Base-by-base conservation (phyloP, 1,284 basidiomycete species). In the Naganishia sp. region DNA sequence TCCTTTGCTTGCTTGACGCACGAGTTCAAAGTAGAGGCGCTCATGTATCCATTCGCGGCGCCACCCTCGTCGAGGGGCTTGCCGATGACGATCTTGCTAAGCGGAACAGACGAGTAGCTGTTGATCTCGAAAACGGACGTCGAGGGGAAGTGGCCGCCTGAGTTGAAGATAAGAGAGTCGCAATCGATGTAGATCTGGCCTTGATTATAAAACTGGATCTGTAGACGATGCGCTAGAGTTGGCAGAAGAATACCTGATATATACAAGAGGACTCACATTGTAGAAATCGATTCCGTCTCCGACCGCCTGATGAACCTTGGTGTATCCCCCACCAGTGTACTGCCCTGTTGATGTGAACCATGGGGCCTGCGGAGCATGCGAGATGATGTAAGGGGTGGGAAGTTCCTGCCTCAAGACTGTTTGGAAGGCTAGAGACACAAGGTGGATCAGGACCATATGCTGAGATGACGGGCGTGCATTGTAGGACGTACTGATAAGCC, bases 141-240 rank as follows among this genome's bases (percentile, higher is more conserved):
- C 15, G 70, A 70, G 21, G 69, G 68, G 28, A 56, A 71, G 5
- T n/a, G 28, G 4, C 54, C 59, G 13, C 64, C 65, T 4, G 68
- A 64, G n/a, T 21, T 53, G 64, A 50, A 67, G 50, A 79, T 65
- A 13, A 80, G 68, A 9, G 71, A 67, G 70, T 78, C 65, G 66
- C 76, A 77, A 52, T 70, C 64, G n/a, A 64, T 60, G 67, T 76
- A 75, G 15, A 72, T 69, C 16, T 65, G 64, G 33, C 75, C 78
- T 54, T 80, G 78, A 66, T 80, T 81, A 72, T 81, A 81, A 72
- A 79, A 79, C 71, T 81, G 80, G 52, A 80, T 46, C 67, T 68
- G 56, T 36, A 21, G 18, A 28, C n/a, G 45, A 28, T 4, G 3
- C 6, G 39, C 42, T 11, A 3, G 6, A 36, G 31, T 33, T 9